Evolutionary conservation across 345 rosid genomes (phyloP), one percentile per base, ranked within the genome.

Genomic region (Eucalyptus regnans): DNA sequence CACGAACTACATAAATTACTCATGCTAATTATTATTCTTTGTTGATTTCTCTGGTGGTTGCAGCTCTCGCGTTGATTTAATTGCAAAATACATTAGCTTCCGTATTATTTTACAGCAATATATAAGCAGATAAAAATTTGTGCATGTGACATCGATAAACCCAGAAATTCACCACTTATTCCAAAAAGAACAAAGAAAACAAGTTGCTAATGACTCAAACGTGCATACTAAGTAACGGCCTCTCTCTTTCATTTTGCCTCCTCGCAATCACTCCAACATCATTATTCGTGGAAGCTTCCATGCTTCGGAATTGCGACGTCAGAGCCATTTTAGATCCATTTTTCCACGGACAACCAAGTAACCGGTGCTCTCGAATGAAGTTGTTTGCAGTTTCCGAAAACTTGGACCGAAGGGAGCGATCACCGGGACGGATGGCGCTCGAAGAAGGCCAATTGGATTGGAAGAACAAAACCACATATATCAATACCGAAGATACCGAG

Each of bases 401-500:
- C 44, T 16, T 31, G 80, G 80, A 68, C 80, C 80, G 8, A 68
- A 68, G 80, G 80, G 80, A 68, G 80, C 80, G 12, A 68, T 68
- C 80, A 33, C 44, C 4, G 6, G 80, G 43, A 33, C 10, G 12
- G 37, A 68, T 33, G 12, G 43, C 43, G 12, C 80, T 68, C 44
- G 80, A 68, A 68, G 44, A 16, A 68, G 44, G 80, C 44, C 80
- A 68, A 5, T 31, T 17, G 43, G 80, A 68, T 16, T 68, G 12
- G 46, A 71, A 71, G 81, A 71, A 71, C 46, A 9, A 37, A 71
- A 18, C 81, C 81, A 71, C 81, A 20, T 33, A 37, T 71, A 71
- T 18, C 46, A 37, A 71, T 18, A 71, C 81, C 9, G 96, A 83
- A 86, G 66, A 91, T 33, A 91, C 44, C 12, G 94, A 86, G 88